Conservation (phyloP, 177 flowering plant genomes). For the Vitis hybrid region DNA sequence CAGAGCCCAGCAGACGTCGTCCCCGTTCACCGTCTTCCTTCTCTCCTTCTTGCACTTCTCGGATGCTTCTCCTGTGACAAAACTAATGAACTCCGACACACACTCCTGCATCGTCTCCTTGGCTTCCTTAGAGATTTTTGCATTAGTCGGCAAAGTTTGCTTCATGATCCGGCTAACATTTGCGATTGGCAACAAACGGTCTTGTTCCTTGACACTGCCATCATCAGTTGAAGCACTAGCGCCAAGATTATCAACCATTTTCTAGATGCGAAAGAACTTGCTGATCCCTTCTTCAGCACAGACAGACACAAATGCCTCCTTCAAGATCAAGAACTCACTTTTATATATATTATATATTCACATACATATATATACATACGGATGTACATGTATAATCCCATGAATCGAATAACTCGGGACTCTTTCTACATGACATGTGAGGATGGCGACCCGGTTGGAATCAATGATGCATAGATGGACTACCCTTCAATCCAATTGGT, state of each 20-base stretch:
- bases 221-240: constrained; percentile 18
- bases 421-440: neutral
- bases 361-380: neutral
- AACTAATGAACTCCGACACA: constrained; percentile 31
- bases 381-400: neutral
- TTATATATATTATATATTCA: neutral
- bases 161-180: constrained; percentile 36
- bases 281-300: neutral
- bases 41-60: constrained; percentile 29
- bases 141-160: constrained; percentile 24
- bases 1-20: constrained; percentile 27
- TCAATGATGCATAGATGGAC: neutral
- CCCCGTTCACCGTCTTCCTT: constrained; percentile 33
- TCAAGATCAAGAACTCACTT: neutral
- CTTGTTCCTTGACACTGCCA: constrained; percentile 21
- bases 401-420: neutral
- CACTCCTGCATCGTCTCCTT: constrained; percentile 36
- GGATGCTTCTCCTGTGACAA: constrained; percentile 31
- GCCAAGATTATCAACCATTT: constrained; percentile 17
- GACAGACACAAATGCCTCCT: neutral
- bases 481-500: neutral
- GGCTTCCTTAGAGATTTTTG: constrained; percentile 31
- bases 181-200: constrained; percentile 27
- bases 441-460: neutral
- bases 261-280: neutral